phyloP scores from a whole-genome alignment of 257 asterid species.

The Solanum dulcamara region DNA sequence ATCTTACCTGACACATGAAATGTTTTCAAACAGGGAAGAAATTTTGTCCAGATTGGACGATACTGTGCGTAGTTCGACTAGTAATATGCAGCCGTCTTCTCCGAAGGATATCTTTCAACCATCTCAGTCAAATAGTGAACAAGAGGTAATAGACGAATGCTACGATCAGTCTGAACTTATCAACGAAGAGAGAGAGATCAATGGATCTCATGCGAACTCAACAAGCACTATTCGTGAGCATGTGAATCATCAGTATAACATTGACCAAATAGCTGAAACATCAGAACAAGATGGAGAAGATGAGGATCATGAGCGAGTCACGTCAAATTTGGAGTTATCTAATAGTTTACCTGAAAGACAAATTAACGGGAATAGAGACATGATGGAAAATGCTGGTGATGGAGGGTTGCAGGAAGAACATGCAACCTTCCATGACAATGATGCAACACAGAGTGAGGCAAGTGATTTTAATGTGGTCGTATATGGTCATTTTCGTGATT shows the following conservation, averaged over 20 bases:
- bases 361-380: constrained; percentile 4
- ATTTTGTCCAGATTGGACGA: constrained; percentile 57
- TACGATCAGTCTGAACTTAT: constrained; percentile 20
- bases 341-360: constrained; percentile 11
- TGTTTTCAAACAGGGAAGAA: constrained; percentile 52
- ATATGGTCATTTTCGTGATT: constrained; percentile 2
- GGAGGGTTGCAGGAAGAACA: constrained; percentile 16
- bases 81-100: constrained; percentile 16
- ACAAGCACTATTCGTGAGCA: constrained; percentile 12
- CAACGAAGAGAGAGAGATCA: constrained; percentile 21
- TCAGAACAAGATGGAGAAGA: constrained; percentile 17
- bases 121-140: constrained; percentile 6
- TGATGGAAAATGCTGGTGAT: not conserved
- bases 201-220: not conserved
- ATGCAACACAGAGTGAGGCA: constrained; percentile 14
- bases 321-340: constrained; percentile 7
- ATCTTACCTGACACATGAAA: not conserved
- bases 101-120: constrained; percentile 6
- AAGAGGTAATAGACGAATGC: constrained; percentile 10
- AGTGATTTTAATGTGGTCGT: constrained; percentile 10
- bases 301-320: constrained; percentile 17
- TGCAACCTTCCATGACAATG: constrained; percentile 20
- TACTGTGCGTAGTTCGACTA: constrained; percentile 18
- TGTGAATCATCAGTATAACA: constrained; percentile 3
- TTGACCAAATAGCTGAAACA: not conserved